Evolutionary conservation across 352 stramenopile species (phyloP).

Genomic region (Blastocystis sp.): DNA sequence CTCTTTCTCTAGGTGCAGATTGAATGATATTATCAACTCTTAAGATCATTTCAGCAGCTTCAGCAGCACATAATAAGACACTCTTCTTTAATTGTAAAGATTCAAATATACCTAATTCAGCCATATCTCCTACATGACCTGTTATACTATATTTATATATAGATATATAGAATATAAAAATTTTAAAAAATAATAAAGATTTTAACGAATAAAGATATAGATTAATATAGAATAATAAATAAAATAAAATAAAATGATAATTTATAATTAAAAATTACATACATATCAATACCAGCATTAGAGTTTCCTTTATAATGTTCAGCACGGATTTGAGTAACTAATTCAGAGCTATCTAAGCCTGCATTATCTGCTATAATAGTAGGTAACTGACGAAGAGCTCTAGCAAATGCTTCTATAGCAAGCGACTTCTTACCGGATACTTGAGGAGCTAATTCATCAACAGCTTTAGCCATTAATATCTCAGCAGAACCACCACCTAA

Average conservation of each 20-base stretch:
- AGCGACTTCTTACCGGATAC: conserved; percentile 87
- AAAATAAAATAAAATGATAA: too few relatives aligned
- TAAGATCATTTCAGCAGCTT: conserved; percentile 98
- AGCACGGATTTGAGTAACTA: conserved; percentile 79
- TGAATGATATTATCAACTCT: conserved; percentile 96
- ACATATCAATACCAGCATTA: conserved; percentile 85
- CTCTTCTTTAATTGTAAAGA: conserved; percentile 73
- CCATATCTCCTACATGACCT: conserved; percentile 81
- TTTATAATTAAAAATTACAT: too few relatives aligned
- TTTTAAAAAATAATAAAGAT: too few relatives aligned
- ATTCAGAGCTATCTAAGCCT: conserved; percentile 86
- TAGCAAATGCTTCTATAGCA: conserved; percentile 86
- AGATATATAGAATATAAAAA: too few relatives aligned
- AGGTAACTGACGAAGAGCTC: conserved; percentile 78
- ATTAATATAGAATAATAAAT: too few relatives aligned
- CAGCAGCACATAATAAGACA: conserved; percentile 81
- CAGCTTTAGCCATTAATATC: conserved; percentile 75
- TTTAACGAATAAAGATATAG: too few relatives aligned
- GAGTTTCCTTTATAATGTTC: conserved; percentile 69
- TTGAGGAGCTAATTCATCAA: conserved; percentile 58
- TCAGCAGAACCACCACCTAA: conserved; percentile 88
- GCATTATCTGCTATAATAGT: conserved; percentile 96
- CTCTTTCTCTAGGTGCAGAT: conserved; percentile 62
- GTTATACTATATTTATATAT: conserved; percentile 46
- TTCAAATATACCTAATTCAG: conserved; percentile 83